These are phyloP conservation scores for Ceratocystis cacaofunesta DNA, from an alignment of 2,329 filamentous ascomycete genomes.

Conservation along the genomic window DNA sequence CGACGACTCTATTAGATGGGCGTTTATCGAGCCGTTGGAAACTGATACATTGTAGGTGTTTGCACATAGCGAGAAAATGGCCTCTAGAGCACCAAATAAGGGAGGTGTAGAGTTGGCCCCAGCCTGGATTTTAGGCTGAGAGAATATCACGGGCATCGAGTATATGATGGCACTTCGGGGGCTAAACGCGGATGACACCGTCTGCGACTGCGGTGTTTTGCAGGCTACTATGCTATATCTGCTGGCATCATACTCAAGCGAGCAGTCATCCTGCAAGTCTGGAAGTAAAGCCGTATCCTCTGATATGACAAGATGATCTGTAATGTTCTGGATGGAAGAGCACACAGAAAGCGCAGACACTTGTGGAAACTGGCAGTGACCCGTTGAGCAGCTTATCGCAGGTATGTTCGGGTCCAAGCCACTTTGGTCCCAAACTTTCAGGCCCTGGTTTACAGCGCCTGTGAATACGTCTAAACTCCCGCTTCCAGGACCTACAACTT, in stretches of 20 bases:
- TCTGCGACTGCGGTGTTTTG: constrained; percentile 17
- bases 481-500: background rate
- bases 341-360: constrained; percentile 20
- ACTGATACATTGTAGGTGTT: constrained; percentile 20
- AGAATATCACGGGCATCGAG: constrained; percentile 23
- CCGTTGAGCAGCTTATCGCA: constrained; percentile 17
- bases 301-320: constrained; percentile 17
- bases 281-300: constrained; percentile 17
- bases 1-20: background rate
- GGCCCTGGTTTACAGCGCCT: background rate
- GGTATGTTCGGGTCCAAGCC: constrained; percentile 5
- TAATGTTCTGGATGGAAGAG: constrained; percentile 20
- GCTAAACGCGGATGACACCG: constrained; percentile 19
- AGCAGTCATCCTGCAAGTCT: constrained; percentile 13
- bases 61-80: constrained; percentile 23
- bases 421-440: background rate
- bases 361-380: constrained; percentile 19
- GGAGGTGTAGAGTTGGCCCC: background rate
- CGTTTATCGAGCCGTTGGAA: background rate
- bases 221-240: constrained; percentile 14
- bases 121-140: constrained; percentile 17
- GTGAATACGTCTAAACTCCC: background rate
- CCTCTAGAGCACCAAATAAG: constrained; percentile 21
- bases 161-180: constrained; percentile 19
- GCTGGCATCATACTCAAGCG: background rate